Conservation (phyloP, 768 basidiomycete genomes). For the Plicaturopsis crispa region DNA sequence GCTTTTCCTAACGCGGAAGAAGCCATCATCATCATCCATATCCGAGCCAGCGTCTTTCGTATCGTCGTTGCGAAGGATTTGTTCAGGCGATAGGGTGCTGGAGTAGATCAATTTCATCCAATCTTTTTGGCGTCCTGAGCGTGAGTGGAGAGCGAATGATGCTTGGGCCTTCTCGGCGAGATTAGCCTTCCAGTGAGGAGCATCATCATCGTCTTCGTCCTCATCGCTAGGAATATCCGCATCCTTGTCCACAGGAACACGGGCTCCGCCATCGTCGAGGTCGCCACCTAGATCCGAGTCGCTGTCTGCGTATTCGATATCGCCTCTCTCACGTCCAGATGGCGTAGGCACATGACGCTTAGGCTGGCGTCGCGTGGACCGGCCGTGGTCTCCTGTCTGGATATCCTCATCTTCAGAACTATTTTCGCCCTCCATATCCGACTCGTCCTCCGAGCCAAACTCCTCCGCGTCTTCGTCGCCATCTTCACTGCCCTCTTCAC, state of each 20-base stretch:
- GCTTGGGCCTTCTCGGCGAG: slow-evolving; percentile 44
- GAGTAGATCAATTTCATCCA: slow-evolving; percentile 86
- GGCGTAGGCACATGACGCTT: slow-evolving; percentile 31
- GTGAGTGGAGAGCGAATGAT: slow-evolving; percentile 30
- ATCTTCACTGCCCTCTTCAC: slow-evolving; percentile 16
- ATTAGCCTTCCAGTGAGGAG: slow-evolving; percentile 71
- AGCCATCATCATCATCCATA: slow-evolving; percentile 45
- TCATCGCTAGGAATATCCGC: slow-evolving; percentile 45
- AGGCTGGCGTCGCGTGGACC: slow-evolving; percentile 38
- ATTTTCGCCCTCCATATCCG: slow-evolving; percentile 13
- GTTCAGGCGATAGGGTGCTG: slow-evolving; percentile 55
- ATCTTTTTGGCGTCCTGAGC: slow-evolving; percentile 44
- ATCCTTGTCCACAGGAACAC: slow-evolving; percentile 41
- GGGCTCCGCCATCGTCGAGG: slow-evolving; percentile 20
- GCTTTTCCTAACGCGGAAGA: slow-evolving; percentile 55
- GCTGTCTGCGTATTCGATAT: slow-evolving; percentile 67
- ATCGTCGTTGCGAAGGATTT: slow-evolving; percentile 45
- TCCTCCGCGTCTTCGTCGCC: slow-evolving; percentile 23
- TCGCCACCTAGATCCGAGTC: slow-evolving; percentile 66
- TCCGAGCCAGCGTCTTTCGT: slow-evolving; percentile 17
- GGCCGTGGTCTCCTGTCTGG: slow-evolving; percentile 26
- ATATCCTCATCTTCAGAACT: slow-evolving; percentile 2
- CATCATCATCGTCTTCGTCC: slow-evolving; percentile 30
- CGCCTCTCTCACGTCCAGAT: slow-evolving; percentile 27
- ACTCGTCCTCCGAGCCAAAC: slow-evolving; percentile 21